phyloP scores from a whole-genome alignment of 2,329 filamentous ascomycete species.

The Penicillium freii region DNA sequence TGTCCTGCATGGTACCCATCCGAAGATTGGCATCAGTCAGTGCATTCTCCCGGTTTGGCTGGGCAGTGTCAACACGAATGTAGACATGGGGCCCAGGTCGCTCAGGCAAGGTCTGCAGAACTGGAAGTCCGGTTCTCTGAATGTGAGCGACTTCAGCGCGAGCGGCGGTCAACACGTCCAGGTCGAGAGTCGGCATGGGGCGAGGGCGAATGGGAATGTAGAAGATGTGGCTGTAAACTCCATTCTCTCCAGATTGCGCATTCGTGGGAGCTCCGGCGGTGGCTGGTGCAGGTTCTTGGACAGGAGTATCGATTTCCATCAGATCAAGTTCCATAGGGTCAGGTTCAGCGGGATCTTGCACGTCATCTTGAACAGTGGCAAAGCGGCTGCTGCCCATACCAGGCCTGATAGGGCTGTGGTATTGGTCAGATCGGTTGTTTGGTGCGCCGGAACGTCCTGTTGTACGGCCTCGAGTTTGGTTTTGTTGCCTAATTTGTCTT shows the following conservation, averaged over 20 bases:
- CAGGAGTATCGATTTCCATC: background rate
- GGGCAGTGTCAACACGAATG: background rate
- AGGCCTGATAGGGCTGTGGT: background rate
- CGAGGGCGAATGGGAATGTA: background rate
- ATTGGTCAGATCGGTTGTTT: background rate
- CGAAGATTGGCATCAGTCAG: background rate
- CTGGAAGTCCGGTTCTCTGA: background rate
- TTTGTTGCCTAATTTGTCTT: background rate
- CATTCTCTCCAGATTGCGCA: too few relatives aligned
- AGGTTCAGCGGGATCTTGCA: too few relatives aligned
- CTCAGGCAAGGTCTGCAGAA: background rate
- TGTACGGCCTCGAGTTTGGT: background rate
- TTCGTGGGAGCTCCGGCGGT: background rate
- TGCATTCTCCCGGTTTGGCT: background rate
- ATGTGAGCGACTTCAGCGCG: background rate
- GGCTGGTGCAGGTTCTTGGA: background rate
- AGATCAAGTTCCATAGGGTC: background rate
- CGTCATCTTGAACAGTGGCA: background rate
- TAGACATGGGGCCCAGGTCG: background rate
- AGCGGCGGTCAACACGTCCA: background rate
- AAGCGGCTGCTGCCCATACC: background rate
- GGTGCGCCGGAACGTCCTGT: background rate
- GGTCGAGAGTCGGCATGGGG: background rate
- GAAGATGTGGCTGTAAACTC: background rate
- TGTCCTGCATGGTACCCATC: constrained; percentile 1